Conservation (phyloP, 1,284 basidiomycete genomes). For the Albatrellus sp. region DNA sequence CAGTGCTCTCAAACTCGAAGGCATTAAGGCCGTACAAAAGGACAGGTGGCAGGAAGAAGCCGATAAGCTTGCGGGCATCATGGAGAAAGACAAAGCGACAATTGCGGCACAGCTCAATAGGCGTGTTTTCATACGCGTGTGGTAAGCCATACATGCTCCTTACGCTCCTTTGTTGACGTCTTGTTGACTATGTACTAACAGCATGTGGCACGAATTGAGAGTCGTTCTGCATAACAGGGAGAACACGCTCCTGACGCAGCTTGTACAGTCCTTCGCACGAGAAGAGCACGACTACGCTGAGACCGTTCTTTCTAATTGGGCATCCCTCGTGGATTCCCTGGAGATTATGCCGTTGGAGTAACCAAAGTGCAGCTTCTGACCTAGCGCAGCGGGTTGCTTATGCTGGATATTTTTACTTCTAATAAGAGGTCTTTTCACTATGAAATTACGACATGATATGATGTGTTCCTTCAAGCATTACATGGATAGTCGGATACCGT, state of each 20-base stretch:
- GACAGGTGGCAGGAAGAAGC: constrained; percentile 77
- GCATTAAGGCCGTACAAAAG: constrained; percentile 52
- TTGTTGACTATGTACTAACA: constrained; percentile 16
- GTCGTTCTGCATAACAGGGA: constrained; percentile 83
- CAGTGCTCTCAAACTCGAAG: constrained; percentile 65
- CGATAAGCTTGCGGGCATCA: constrained; percentile 52
- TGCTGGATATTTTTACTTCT: no score
- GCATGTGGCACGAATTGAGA: constrained; percentile 87
- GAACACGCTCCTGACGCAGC: constrained; percentile 66
- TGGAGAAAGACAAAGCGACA: constrained; percentile 68
- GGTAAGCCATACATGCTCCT: constrained; percentile 29
- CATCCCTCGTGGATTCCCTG: constrained; percentile 53
- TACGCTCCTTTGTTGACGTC: constrained; percentile 1
- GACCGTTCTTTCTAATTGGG: constrained; percentile 59
- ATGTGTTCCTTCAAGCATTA: no score
- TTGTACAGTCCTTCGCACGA: constrained; percentile 57
- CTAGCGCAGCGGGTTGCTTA: no score
- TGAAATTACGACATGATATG: no score
- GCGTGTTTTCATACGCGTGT: constrained; percentile 75
- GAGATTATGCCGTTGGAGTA: constrained; percentile 78
- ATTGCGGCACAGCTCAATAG: constrained; percentile 61
- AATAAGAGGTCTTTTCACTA: not conserved
- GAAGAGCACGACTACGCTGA: constrained; percentile 62
- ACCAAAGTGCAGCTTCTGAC: no score
- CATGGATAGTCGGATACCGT: no score